These are phyloP conservation scores for Podospora appendiculata DNA, from an alignment of 495 filamentous ascomycete species.

Conservation along the genomic window DNA sequence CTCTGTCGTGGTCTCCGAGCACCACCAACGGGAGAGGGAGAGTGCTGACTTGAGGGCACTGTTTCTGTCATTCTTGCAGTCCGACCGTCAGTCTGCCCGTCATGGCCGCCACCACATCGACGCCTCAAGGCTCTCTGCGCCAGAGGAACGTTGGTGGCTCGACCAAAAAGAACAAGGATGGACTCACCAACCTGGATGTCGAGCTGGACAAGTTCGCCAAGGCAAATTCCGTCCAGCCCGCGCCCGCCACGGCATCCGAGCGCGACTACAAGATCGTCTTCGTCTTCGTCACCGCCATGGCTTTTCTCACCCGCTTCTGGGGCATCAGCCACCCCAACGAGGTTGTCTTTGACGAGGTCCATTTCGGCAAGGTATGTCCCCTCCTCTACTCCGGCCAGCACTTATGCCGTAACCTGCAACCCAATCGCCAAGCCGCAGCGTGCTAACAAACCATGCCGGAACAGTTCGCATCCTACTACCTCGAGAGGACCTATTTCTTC, in stretches of 20 bases:
- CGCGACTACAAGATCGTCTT: conserved; percentile 83
- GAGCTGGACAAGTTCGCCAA: conserved; percentile 38
- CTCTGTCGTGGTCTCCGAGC: too few species aligned
- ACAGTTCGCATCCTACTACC: conserved; percentile 93
- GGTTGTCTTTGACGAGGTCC: conserved; percentile 98
- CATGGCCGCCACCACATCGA: conserved; percentile 30
- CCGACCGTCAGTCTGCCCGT: conserved; percentile 13
- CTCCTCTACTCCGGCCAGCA: not conserved
- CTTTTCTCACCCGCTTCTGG: conserved; percentile 90
- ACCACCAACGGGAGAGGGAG: too few species aligned
- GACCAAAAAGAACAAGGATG: conserved; percentile 38
- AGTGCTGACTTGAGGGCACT: not conserved
- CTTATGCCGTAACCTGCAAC: too few species aligned
- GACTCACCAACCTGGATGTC: conserved; percentile 26
- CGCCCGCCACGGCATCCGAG: conserved; percentile 39
- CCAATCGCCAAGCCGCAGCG: too few species aligned
- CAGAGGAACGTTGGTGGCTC: conserved; percentile 42
- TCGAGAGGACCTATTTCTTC: conserved; percentile 98
- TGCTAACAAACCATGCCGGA: not conserved
- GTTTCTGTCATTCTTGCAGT: not conserved
- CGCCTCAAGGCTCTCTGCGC: conserved; percentile 44
- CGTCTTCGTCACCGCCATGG: conserved; percentile 66
- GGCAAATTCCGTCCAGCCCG: conserved; percentile 10
- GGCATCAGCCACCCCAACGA: conserved; percentile 90
- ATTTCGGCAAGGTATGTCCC: conserved; percentile 87